Conservation (phyloP, 2,329 filamentous ascomycete species). For the Phialophora expanda region DNA sequence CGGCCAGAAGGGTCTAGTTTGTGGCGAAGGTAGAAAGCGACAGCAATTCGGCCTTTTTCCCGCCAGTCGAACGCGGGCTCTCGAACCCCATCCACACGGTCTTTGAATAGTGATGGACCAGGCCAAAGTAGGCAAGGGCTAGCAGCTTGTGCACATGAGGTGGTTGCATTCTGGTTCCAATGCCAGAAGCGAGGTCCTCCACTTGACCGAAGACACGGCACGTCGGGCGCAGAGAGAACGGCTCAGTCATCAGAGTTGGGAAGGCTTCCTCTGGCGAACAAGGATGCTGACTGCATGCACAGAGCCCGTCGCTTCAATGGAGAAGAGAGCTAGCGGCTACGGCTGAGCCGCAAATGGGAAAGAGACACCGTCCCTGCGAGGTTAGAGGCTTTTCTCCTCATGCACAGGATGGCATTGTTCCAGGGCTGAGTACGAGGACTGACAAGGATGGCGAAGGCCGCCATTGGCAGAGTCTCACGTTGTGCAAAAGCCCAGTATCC, state of each 20-base stretch:
- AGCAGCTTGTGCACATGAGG: background rate
- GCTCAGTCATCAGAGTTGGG: background rate
- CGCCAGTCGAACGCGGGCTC: background rate
- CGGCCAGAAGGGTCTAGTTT: conserved; percentile 19
- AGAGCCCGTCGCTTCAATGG: conserved; percentile 1
- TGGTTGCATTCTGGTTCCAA: conserved; percentile 9
- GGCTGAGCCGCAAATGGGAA: background rate
- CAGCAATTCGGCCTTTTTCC: conserved; percentile 4
- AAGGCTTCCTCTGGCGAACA: conserved; percentile 5
- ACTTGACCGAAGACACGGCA: conserved; percentile 7
- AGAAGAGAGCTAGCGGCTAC: background rate
- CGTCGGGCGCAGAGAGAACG: conserved; percentile 9
- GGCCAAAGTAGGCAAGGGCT: conserved; percentile 10
- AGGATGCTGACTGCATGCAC: conserved; percentile 21
- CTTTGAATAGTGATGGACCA: conserved; percentile 14
- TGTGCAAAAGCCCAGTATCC: background rate
- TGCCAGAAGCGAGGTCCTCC: conserved; percentile 5
- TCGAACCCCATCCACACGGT: conserved; percentile 1
- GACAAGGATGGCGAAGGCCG: background rate
- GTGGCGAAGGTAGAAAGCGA: conserved; percentile 8
- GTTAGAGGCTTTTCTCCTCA: background rate
- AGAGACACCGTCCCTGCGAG: background rate
- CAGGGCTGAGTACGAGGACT: background rate
- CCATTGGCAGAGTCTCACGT: background rate
- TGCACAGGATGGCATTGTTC: background rate